Evolutionary conservation across 495 filamentous ascomycete genomes (phyloP).

Genomic region (Parathielavia appendiculata): DNA sequence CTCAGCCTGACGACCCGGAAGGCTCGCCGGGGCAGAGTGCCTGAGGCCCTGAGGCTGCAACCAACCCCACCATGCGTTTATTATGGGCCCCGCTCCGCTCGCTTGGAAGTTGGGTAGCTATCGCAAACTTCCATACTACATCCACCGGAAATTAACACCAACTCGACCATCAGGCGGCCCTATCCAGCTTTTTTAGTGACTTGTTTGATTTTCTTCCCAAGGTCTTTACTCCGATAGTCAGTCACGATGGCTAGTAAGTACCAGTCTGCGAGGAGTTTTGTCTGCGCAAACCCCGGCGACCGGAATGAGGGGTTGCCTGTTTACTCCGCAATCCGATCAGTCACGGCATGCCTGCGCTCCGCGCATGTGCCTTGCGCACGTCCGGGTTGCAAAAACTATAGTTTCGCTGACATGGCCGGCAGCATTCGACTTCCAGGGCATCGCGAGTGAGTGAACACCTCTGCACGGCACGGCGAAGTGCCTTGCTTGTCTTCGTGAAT

Average conservation of each 20-base stretch:
- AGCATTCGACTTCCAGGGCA: slow-evolving; percentile 19
- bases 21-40: neutral
- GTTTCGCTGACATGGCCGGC: slow-evolving; percentile 6
- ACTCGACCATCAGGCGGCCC: neutral
- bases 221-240: neutral
- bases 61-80: slow-evolving; percentile 11
- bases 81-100: slow-evolving; percentile 4
- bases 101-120: slow-evolving; percentile 2
- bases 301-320: slow-evolving; percentile 11
- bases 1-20: neutral
- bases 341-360: neutral
- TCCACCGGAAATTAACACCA: neutral
- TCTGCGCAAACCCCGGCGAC: neutral
- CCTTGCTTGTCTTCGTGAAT: neutral
- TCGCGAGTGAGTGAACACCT: slow-evolving; percentile 28
- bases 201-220: neutral
- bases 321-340: slow-evolving; percentile 16
- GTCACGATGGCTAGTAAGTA: slow-evolving; percentile 15
- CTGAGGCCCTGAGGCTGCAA: slow-evolving; percentile 12
- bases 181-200: neutral
- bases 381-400: neutral
- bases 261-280: neutral
- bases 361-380: neutral
- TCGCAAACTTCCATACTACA: slow-evolving; percentile 7
- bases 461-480: neutral